phyloP scores from a whole-genome alignment of 352 stramenopile genomes.

The Globisporangium camurandrum region DNA sequence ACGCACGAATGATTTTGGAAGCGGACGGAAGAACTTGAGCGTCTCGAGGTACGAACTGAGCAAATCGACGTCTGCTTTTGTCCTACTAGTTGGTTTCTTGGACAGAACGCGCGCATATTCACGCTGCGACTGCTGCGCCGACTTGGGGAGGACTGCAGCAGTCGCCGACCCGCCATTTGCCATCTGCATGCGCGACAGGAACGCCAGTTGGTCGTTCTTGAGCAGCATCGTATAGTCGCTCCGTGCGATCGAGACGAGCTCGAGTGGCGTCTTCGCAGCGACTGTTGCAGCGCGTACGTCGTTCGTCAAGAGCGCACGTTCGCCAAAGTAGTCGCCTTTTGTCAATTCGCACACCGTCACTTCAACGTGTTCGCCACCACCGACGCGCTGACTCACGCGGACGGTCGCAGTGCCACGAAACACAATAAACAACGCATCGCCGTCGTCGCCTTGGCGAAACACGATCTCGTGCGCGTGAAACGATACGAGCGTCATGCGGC shows the following conservation, averaged over 20 bases:
- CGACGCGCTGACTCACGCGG: conserved; percentile 45
- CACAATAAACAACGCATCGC: conserved; percentile 67
- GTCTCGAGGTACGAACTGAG: conserved; percentile 65
- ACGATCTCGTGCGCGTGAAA: conserved; percentile 49
- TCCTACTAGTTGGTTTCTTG: conserved; percentile 40
- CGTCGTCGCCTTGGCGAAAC: conserved; percentile 63
- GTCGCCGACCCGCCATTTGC: conserved; percentile 20
- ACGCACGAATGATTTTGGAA: conserved; percentile 52
- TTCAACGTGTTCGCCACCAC: conserved; percentile 53
- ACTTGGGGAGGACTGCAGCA: background rate
- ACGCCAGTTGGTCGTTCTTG: conserved; percentile 62
- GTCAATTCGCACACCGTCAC: conserved; percentile 57
- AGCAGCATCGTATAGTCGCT: conserved; percentile 72
- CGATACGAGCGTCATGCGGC: conserved; percentile 39
- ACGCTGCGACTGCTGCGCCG: conserved; percentile 21
- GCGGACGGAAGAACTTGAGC: conserved; percentile 67
- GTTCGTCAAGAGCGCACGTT: conserved; percentile 55
- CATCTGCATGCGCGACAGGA: conserved; percentile 56
- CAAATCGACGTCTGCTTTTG: conserved; percentile 47
- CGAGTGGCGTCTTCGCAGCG: conserved; percentile 35
- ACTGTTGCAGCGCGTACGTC: conserved; percentile 55
- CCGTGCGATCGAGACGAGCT: conserved; percentile 60
- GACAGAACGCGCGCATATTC: conserved; percentile 51
- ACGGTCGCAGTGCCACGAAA: conserved; percentile 57
- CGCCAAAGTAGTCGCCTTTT: conserved; percentile 69